Evolutionary conservation across 192 early-diverging fungal species (phyloP), one percentile per base, ranked within the genome.

Genomic region (Dimargaris xerosporica): DNA sequence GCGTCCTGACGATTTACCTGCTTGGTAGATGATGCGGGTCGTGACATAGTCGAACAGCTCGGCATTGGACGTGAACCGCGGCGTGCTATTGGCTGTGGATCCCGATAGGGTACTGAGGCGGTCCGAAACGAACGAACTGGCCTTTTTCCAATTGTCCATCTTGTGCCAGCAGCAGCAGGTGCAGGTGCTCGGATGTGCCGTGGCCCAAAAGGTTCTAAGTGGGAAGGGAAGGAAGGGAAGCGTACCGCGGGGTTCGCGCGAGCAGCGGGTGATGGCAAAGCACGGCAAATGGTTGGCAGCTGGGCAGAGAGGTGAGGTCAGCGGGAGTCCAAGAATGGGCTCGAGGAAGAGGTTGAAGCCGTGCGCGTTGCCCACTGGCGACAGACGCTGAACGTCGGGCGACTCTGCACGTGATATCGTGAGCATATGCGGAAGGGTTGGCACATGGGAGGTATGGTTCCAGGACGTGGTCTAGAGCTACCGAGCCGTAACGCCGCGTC

Each of bases 31-130:
- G 17, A 59, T 59, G 41, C 56, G 56, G 34, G 34, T 42, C 31
- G 56, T 59, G 17, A 59, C 56, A 29, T 59, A 59, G 41, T 59
- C 29, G 31, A 59, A 59, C 16, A 59, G 56, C 13, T 59, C 56
- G 31, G 56, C 31, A 16, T 59, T 34, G 34, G 56, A 59, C 16
- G 30, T 28, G 41, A 39, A 59, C 16, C 56, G 56, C 19, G 56
- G 31, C 19, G 31, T 19, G 19, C 15, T 34, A 3, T 17, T 17
- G 5, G n/a, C 23, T 19, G 23, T 29, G 29, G 56, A 59, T 5
- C 29, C 56, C 6, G 56, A 59, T 16, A 59, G 31, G 34, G 29
- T 39, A 41, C 56, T 59, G 1, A 59, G 26, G 41, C 56, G 56
- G 16, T 59, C 56, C 6, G 56, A 31, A 39, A 59, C 56, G 23